Percentiles rank a stretch among this genome's conserved stretches.
These are phyloP conservation scores for Turritis glabra DNA, from an alignment of 345 rosid genomes.

Conservation along the genomic window DNA sequence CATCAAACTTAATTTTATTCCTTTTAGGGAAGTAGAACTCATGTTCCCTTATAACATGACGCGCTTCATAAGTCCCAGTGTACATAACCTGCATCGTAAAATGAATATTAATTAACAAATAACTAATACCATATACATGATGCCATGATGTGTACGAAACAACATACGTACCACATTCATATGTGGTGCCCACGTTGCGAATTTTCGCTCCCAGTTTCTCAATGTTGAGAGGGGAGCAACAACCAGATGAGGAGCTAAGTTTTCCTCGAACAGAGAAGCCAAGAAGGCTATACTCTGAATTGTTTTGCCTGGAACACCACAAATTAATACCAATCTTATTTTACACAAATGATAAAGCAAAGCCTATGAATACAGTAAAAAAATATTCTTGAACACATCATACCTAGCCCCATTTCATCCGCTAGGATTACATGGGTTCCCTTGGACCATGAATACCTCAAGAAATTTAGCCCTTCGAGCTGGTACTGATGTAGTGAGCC, in stretches of 20 bases:
- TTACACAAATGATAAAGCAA: slow-evolving; percentile 4
- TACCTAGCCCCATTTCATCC: slow-evolving; percentile 96
- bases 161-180: slow-evolving; percentile 81
- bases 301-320: slow-evolving; percentile 68
- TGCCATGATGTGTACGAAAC: neutral
- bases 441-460: slow-evolving; percentile 81
- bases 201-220: slow-evolving; percentile 90
- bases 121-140: neutral
- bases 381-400: slow-evolving; percentile 28
- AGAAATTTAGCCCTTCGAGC: slow-evolving; percentile 84
- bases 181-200: slow-evolving; percentile 94
- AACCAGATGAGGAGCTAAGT: slow-evolving; percentile 62
- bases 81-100: slow-evolving; percentile 70
- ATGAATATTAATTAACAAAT: neutral
- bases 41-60: slow-evolving; percentile 70
- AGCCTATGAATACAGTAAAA: neutral
- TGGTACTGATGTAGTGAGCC: slow-evolving; percentile 86
- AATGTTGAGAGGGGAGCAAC: slow-evolving; percentile 95
- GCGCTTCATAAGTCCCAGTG: slow-evolving; percentile 70
- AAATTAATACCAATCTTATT: slow-evolving; percentile 5
- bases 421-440: slow-evolving; percentile 90
- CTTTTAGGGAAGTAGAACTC: slow-evolving; percentile 74
- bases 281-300: slow-evolving; percentile 91
- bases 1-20: slow-evolving; percentile 79
- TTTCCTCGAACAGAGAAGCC: slow-evolving; percentile 75